A percentile compares a stretch with the other conserved stretches of the same genome.
phyloP scores from a whole-genome alignment of 352 stramenopile species.

The Blastocystis hominis region DNA sequence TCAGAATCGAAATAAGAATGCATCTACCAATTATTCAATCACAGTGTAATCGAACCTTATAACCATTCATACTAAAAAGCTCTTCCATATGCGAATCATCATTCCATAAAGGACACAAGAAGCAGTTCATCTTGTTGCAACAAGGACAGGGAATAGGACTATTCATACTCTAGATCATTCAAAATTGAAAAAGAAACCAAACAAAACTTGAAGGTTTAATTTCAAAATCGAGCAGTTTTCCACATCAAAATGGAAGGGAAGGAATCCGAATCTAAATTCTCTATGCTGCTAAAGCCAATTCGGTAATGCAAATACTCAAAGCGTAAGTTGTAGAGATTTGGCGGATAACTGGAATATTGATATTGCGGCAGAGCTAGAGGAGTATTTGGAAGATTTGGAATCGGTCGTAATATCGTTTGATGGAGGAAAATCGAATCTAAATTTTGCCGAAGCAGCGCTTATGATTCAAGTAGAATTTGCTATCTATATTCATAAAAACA shows the following conservation, averaged over 20 bases:
- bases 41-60: neutral
- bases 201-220: neutral
- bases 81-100: neutral
- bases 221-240: too few species aligned
- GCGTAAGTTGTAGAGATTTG: constrained; percentile 67
- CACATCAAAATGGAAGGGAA: constrained; percentile 14
- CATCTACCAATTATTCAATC: neutral
- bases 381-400: constrained; percentile 75
- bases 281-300: constrained; percentile 59
- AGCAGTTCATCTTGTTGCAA: neutral
- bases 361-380: constrained; percentile 74
- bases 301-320: neutral
- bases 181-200: neutral
- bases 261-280: constrained; percentile 8
- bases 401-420: constrained; percentile 61
- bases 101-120: neutral
- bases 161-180: too few species aligned
- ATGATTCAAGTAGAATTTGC: constrained; percentile 55
- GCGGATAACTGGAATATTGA: constrained; percentile 81
- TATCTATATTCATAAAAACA: constrained; percentile 67
- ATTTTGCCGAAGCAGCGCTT: constrained; percentile 61
- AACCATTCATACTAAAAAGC: neutral
- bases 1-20: neutral
- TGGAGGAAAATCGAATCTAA: constrained; percentile 59
- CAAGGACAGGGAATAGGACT: neutral